phyloP scores from a whole-genome alignment of 2,329 filamentous ascomycete genomes.

The Ophiostoma tasmaniense region DNA sequence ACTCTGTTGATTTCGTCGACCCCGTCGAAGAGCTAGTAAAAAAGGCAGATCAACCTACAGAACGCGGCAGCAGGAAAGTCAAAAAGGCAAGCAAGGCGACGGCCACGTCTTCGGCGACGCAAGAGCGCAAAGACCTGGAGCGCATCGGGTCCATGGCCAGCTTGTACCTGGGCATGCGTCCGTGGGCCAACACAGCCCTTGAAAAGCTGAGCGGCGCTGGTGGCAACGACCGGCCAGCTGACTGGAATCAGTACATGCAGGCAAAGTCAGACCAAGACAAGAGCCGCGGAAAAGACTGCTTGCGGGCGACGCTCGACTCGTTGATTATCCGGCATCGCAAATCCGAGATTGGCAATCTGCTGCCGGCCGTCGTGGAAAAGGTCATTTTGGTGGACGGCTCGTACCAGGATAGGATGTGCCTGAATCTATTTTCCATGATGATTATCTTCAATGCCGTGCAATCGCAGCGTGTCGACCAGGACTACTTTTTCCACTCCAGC shows the following conservation, averaged over 20 bases:
- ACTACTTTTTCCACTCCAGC: slow-evolving; percentile 80
- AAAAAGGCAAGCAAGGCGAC: background rate
- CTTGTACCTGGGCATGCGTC: slow-evolving; percentile 66
- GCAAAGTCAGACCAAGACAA: slow-evolving; percentile 29
- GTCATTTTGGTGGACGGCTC: slow-evolving; percentile 69
- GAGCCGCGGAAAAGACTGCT: slow-evolving; percentile 39
- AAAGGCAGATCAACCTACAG: background rate
- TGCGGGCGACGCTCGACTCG: slow-evolving; percentile 63
- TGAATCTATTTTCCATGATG: slow-evolving; percentile 78
- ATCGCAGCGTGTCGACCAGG: slow-evolving; percentile 71
- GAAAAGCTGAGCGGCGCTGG: slow-evolving; percentile 35
- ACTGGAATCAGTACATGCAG: slow-evolving; percentile 66
- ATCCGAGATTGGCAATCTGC: slow-evolving; percentile 57
- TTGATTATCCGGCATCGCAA: slow-evolving; percentile 74
- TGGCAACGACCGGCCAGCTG: slow-evolving; percentile 41
- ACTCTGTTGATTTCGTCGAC: slow-evolving; percentile 26
- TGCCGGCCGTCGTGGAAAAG: slow-evolving; percentile 66
- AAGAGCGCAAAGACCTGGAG: slow-evolving; percentile 56
- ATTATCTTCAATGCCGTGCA: slow-evolving; percentile 81
- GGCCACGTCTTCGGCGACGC: slow-evolving; percentile 32
- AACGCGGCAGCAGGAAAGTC: slow-evolving; percentile 21
- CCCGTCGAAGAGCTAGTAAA: background rate
- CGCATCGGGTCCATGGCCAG: slow-evolving; percentile 57
- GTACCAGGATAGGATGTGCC: slow-evolving; percentile 71
- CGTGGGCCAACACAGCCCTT: slow-evolving; percentile 59